Evolutionary conservation across 306 rosid genomes (phyloP).

Genomic region (Dalbergia oliveri): DNA sequence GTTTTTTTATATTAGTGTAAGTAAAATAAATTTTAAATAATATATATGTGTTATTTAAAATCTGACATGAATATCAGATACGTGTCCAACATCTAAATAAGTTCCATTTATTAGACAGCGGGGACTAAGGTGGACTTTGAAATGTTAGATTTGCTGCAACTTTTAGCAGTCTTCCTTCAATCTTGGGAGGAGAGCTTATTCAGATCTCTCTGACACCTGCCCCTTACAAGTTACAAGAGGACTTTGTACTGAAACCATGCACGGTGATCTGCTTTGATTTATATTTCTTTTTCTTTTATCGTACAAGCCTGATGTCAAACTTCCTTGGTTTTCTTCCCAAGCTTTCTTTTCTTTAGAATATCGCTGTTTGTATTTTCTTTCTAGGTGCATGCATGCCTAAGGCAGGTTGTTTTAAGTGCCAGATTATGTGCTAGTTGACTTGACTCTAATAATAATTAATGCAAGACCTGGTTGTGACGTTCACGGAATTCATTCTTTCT

Average conservation of each 20-base stretch:
- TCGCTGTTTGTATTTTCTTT: background rate
- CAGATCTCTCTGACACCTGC: conserved; percentile 22
- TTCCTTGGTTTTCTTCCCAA: background rate
- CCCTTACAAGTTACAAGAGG: background rate
- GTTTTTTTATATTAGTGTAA: no score
- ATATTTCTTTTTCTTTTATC: background rate
- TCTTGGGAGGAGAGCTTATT: conserved; percentile 9
- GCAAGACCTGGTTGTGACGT: conserved; percentile 18
- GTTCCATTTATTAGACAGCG: background rate
- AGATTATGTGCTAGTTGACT: conserved; percentile 49
- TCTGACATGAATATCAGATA: no score
- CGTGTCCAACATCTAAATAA: no score
- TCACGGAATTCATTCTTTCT: conserved; percentile 2
- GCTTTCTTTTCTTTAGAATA: conserved; percentile 16
- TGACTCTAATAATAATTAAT: conserved; percentile 18
- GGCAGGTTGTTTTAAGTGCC: conserved; percentile 34
- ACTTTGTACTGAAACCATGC: conserved; percentile 19
- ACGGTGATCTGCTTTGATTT: conserved; percentile 17
- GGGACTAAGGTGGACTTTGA: conserved; percentile 15
- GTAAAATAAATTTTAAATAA: no score
- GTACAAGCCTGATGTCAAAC: background rate
- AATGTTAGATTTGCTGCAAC: conserved; percentile 12
- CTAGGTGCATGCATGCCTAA: conserved; percentile 31
- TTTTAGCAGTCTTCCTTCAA: conserved; percentile 20
- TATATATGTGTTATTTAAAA: no score